Base-by-base conservation (phyloP, 495 filamentous ascomycete species). In the Articulospora tetracladia region DNA sequence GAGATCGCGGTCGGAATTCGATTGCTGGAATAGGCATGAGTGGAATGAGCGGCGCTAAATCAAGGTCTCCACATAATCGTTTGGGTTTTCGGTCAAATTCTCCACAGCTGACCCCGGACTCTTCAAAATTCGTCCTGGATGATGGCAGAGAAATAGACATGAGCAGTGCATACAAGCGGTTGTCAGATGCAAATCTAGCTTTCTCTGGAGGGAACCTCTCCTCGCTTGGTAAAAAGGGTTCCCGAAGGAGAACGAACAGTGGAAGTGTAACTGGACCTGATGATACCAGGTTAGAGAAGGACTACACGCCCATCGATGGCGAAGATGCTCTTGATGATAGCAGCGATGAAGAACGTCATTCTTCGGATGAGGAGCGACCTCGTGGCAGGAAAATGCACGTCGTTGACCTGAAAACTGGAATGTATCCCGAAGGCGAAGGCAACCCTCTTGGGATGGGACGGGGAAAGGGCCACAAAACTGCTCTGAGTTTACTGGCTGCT, bases 171-270 rank as follows among this genome's bases (percentile, higher is more conserved):
- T 84, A 86, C 67, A 77, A 81, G 34, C 75, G 83, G 24, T 71
- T 87, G n/a, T 90, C 87, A 0, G 86, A 90, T 68, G 86, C 83
- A 27, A 80, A 78, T 34, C 69, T 90, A 53, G 73, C 79, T 0
- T 77, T 77, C 23, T 82, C 79, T 4, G 74, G 79, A 20, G 83
- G 83, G 10, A 78, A 67, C 25, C 70, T 90, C 12, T 75, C 82
- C 8, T 74, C 74, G 27, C 73, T 87, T 20, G 20, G 15, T 75
- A 76, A n/a, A 66, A 58, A 58, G 47, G 53, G 48, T 32, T 48
- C 59, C 1, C 53, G 60, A 19, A 47, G 34, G 23, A 55, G 58
- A 56, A 51, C 63, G 28, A 55, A 62, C 27, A 69, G 69, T 48
- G 62, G 55, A 1, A 32, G 41, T 39, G 47, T 44, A 26, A 15